Conservation (phyloP, 305 asterid genomes). For the Withania somnifera region DNA sequence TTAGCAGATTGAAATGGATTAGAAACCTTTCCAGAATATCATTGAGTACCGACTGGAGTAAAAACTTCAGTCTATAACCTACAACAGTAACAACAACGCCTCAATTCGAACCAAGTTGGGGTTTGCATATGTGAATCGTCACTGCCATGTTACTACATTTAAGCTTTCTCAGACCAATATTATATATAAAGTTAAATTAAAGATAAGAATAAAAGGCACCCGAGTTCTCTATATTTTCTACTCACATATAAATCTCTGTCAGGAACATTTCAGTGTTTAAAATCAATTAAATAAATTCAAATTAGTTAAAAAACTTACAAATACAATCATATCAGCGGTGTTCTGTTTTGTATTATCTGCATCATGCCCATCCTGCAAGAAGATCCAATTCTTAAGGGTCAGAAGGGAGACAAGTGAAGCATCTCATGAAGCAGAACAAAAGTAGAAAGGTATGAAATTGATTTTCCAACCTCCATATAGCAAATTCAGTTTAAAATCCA, state of each 20-base stretch:
- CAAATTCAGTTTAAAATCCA: neutral
- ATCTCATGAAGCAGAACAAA: neutral
- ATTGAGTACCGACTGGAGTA: neutral
- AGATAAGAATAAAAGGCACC: neutral
- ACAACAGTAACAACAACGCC: neutral
- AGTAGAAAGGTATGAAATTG: neutral
- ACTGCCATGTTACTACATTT: neutral
- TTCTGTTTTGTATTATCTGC: slow-evolving; percentile 61
- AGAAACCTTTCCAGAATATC: neutral
- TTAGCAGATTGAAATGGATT: neutral
- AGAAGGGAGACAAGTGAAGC: neutral
- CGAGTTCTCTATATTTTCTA: neutral
- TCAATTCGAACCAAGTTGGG: neutral
- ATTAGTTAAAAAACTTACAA: slow-evolving; percentile 34
- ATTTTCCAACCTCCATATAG: neutral
- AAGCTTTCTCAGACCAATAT: neutral
- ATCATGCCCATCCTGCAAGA: slow-evolving; percentile 75
- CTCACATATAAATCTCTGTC: neutral
- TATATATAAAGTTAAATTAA: neutral
- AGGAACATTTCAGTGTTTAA: neutral
- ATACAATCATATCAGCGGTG: slow-evolving; percentile 82
- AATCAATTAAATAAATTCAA: neutral
- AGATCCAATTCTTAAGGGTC: neutral
- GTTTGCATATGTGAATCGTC: neutral
- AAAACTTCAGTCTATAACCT: neutral